Base-by-base conservation (phyloP, 2,329 filamentous ascomycete species). In the Sphaerulina populicola region DNA sequence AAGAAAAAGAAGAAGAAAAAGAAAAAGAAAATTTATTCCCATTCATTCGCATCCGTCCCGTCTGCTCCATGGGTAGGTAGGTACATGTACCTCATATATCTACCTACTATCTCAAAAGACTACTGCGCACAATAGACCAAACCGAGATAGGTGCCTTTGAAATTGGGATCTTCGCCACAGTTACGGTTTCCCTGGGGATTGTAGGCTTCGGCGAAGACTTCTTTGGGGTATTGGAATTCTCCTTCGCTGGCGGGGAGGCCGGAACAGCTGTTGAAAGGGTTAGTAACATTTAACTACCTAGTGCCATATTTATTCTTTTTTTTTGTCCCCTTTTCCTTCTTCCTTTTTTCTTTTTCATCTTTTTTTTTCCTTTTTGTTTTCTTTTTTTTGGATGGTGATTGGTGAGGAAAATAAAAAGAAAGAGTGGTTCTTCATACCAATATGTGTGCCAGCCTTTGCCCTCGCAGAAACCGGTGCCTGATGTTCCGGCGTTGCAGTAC, bases 141-240 rank as follows among this genome's bases (percentile, higher is more conserved):
- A 2, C 46, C 46, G 5, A 49, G 18, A 42, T 49, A 49, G 27
- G 37, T 49, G 3, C 46, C 37, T 15, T 36, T 37, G 38, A 49
- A 43, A 8, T 42, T 42, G 8, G 46, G 37, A 12, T 49, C 46
- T 27, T 49, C 46, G 6, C n/a, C 37, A 9, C 46, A 49, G 21
- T 49, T 42, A 2, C 37, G n/a, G 12, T 35, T 42, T 1, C 46
- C 46, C 21, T 49, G 46, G 6, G 46, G 46, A 29, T 49, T 49
- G 37, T 11, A 33, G 4, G 37, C 46, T n/a, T 14, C 23, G 2
- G 46, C 46, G 18, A 41, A 48, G 21, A 48, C 37, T 14, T 48
- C 46, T 14, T 41, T 48, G 8, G 14, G 11, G 37, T 48, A 48
- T 11, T 48, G 36, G 46, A 48, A 48, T 48, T 42, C 37, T 48